phyloP scores from a whole-genome alignment of 2,329 filamentous ascomycete species.

The Calycina marina region DNA sequence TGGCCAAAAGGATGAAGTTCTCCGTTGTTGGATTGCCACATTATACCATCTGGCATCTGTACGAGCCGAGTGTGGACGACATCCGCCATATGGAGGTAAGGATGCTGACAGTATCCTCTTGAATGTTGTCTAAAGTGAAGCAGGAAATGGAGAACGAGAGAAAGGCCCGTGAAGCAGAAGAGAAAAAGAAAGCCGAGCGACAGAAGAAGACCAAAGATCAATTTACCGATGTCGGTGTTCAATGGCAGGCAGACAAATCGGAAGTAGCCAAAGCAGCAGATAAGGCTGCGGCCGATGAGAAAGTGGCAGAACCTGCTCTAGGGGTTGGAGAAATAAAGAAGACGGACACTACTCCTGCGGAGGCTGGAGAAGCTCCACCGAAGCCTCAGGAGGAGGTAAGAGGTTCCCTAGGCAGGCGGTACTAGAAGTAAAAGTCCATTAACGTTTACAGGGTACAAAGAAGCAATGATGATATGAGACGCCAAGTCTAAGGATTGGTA shows the following conservation, averaged over 20 bases:
- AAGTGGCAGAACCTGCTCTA: constrained; percentile 18
- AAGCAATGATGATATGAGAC: too few species aligned
- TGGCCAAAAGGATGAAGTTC: constrained; percentile 92
- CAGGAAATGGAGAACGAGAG: constrained; percentile 89
- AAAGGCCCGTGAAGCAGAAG: constrained; percentile 64
- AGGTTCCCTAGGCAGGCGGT: too few species aligned
- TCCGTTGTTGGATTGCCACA: constrained; percentile 92
- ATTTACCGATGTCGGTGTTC: constrained; percentile 59
- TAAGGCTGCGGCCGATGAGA: constrained; percentile 34
- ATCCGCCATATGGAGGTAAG: constrained; percentile 84
- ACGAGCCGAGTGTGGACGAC: constrained; percentile 97
- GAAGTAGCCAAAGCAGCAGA: constrained; percentile 56
- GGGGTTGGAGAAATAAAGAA: too few species aligned
- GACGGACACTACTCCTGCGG: too few species aligned
- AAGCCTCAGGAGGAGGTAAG: constrained; percentile 9
- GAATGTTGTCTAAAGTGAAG: constrained; percentile 8
- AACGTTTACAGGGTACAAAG: too few species aligned
- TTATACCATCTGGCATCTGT: constrained; percentile 98
- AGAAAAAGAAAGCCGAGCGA: constrained; percentile 56
- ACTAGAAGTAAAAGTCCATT: too few species aligned
- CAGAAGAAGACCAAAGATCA: constrained; percentile 66
- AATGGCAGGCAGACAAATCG: constrained; percentile 86
- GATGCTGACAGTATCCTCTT: constrained; percentile 1
- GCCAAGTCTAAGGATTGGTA: too few species aligned
- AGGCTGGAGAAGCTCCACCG: constrained; percentile 1